Base-by-base conservation (phyloP, 2,329 filamentous ascomycete genomes). In the Hymenoscyphus fructigenus region DNA sequence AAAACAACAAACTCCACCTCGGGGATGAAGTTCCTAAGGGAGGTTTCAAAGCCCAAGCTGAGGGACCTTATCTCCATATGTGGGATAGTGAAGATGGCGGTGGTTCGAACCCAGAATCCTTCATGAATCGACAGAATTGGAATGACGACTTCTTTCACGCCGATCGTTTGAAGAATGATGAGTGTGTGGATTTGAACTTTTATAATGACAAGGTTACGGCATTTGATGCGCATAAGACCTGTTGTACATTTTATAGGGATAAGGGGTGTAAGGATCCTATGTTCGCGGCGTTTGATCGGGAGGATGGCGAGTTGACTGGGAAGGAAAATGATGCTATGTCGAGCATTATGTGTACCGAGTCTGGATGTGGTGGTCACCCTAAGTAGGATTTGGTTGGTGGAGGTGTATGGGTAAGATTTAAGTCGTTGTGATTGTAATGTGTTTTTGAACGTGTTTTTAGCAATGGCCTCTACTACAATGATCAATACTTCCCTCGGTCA, bases 151-250 rank as follows among this genome's bases (percentile, higher is more conserved):
- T 47, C 44, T 47, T n/a, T 7, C 44, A 47, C 12, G 44, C 20
- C 2, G 44, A 47, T 47, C 44, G 44, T 7, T 47, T 47, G 44
- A 23, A 9, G 44, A 23, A 47, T n/a, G 44, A 47, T 47, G 7
- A 47, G 3, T 47, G 44, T 23, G n/a, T 47, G 44, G 44, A 47
- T 23, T n/a, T 47, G 44, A 23, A 47, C 44, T 47, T 47, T 23
- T 47, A 47, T 20, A 47, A 47, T 47, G 44, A 47, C 44, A 47
- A 47, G 44, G 44, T 47, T n/a, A 47, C 44, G n/a, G 44, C 44
- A 12, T 47, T 47, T 23, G 44, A 47, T 47, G 44, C 44, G 7
- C 44, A 47, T 10, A 47, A 47, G 20, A 47, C 44, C 3, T 47
- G 44, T 23, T 47, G 44, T 23, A 47, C 44, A 2, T 47, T 47